Conservation (phyloP, 805 yeast species). For the Naumovozyma castellii region DNA sequence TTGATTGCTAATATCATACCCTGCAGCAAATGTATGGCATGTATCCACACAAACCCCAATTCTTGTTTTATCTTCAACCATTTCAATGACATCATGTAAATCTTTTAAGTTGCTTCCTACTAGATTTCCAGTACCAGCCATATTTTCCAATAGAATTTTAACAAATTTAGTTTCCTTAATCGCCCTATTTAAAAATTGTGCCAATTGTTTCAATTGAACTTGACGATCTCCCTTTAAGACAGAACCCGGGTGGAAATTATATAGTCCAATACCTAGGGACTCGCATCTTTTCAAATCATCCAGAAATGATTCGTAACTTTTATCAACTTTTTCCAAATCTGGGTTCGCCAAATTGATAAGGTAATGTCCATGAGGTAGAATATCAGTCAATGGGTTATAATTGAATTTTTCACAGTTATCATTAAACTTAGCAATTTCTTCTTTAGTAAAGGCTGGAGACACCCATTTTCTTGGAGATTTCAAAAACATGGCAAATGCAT, state of each 20-base stretch:
- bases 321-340: slow-evolving; percentile 64
- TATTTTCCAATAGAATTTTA: slow-evolving; percentile 84
- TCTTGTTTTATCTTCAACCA: slow-evolving; percentile 70
- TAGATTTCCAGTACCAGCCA: slow-evolving; percentile 95
- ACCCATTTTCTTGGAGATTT: slow-evolving; percentile 90
- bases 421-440: slow-evolving; percentile 60
- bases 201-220: slow-evolving; percentile 58
- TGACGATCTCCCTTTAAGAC: slow-evolving; percentile 62
- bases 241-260: slow-evolving; percentile 93
- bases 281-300: slow-evolving; percentile 90
- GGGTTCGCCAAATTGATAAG: slow-evolving; percentile 90
- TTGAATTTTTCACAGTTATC: slow-evolving; percentile 50
- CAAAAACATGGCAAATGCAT: slow-evolving; percentile 82
- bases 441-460: slow-evolving; percentile 61
- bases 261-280: slow-evolving; percentile 68
- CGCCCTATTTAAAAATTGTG: slow-evolving; percentile 72
- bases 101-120: slow-evolving; percentile 79
- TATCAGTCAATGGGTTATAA: slow-evolving; percentile 67
- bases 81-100: slow-evolving; percentile 58
- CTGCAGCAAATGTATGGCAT: slow-evolving; percentile 94
- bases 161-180: slow-evolving; percentile 66
- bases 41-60: slow-evolving; percentile 97
- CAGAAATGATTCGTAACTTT: slow-evolving; percentile 65
- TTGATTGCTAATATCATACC: slow-evolving; percentile 69
- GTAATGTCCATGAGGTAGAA: slow-evolving; percentile 91